Evolutionary conservation across 2,329 filamentous ascomycete genomes (phyloP), one percentile per base, ranked within the genome.

Genomic region (Setomelanomma holmii): DNA sequence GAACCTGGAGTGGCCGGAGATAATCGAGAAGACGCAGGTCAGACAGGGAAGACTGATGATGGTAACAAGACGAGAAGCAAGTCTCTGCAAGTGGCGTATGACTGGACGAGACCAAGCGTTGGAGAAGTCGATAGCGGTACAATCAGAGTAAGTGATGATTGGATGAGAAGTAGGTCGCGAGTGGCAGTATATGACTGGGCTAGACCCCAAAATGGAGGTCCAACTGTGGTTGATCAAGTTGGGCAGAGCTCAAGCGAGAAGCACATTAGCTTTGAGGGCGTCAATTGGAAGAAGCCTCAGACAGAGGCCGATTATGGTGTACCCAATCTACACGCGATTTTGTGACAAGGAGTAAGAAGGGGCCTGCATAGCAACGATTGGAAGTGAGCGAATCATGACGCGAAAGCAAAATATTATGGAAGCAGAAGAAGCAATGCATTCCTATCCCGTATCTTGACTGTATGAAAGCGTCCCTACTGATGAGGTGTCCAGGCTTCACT

Each of bases 401-500:
- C 27, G 10, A 30, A 30, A 14, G 5, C 14, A n/a, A 30, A 6
- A 30, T 30, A 30, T 30, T 30, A 14, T n/a, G n/a, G n/a, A n/a
- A n/a, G n/a, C 27, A 6, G 10, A 48, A 48, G 14, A 60, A 56
- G 52, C 51, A 53, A 51, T 55, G 41, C 35, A 60, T 56, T 56
- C 38, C 34, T 48, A 52, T 55, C 58, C n/a, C 42, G 41, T 48
- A 53, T 48, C 50, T 40, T 49, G 40, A 52, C 27, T 60, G 14
- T 14, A 6, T 30, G 27, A 14, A 30, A 30, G 27, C 27, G 27
- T 4, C 27, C n/a, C 27, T 30, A 14, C 14, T 14, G 5, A 30
- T 14, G 27, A 30, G 27, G 27, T 14, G 14, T 30, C 27, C 14
- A 10, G 14, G 5, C 27, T 14, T 30, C 10, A 14, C 14, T 30